A percentile compares a stretch with the other conserved stretches of the same genome.
phyloP scores from a whole-genome alignment of 331 rosid species.

The Saraca asoca region DNA sequence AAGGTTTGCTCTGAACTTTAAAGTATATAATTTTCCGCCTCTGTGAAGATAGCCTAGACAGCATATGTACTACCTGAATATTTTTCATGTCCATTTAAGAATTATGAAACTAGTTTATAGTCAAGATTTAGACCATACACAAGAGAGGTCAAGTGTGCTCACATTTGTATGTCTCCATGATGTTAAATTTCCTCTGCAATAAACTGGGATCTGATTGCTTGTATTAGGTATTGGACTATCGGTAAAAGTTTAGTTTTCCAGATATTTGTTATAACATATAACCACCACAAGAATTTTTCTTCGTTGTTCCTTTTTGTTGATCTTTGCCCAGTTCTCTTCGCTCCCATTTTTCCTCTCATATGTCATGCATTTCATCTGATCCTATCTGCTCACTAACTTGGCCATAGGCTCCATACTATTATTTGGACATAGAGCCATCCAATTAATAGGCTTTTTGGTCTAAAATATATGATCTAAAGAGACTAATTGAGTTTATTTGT shows the following conservation, averaged over 20 bases:
- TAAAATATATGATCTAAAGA: too few species aligned
- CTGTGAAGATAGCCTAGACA: neutral
- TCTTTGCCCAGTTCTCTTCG: neutral
- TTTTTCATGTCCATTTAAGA: slow-evolving; percentile 15
- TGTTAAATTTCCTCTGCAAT: slow-evolving; percentile 14
- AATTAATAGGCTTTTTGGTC: too few species aligned
- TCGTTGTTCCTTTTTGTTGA: neutral
- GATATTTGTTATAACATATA: slow-evolving; percentile 8
- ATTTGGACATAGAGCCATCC: too few species aligned
- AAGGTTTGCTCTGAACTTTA: slow-evolving; percentile 53
- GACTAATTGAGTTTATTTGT: too few species aligned
- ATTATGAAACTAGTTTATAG: slow-evolving; percentile 3
- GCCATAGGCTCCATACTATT: too few species aligned
- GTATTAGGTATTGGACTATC: neutral
- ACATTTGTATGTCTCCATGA: slow-evolving; percentile 5
- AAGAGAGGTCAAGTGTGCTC: neutral
- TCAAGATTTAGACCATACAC: neutral
- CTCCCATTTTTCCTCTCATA: neutral
- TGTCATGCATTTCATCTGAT: neutral
- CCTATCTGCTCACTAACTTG: too few species aligned
- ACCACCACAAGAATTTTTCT: slow-evolving; percentile 12
- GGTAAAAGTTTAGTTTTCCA: slow-evolving; percentile 12
- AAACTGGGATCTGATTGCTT: slow-evolving; percentile 10
- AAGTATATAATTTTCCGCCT: slow-evolving; percentile 21
- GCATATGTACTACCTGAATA: slow-evolving; percentile 9